A percentile compares a stretch with the other conserved stretches of the same genome.
Conservation (phyloP, 257 asterid species). For the Primulina tabacum region DNA sequence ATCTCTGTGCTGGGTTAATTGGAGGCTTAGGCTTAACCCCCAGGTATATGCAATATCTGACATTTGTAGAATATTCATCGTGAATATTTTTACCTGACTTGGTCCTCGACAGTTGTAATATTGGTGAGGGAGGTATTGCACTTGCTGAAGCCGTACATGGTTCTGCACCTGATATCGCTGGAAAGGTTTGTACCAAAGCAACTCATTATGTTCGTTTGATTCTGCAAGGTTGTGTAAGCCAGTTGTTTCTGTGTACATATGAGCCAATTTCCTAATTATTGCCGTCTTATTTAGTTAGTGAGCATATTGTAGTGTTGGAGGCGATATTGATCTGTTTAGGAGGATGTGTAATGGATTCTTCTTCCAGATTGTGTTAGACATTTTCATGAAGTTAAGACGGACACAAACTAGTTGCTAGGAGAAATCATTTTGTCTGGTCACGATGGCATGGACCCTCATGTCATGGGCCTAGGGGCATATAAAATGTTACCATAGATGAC, state of each 20-base stretch:
- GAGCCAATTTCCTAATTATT: background rate
- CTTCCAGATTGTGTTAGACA: too few species aligned
- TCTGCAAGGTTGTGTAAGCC: constrained; percentile 6
- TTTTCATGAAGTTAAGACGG: too few species aligned
- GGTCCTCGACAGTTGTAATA: constrained; percentile 57
- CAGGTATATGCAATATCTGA: constrained; percentile 45
- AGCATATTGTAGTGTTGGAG: background rate
- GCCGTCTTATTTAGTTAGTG: too few species aligned
- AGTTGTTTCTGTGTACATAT: background rate
- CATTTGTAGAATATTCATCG: constrained; percentile 4
- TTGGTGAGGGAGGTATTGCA: constrained; percentile 97
- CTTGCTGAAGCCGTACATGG: constrained; percentile 99
- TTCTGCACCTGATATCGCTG: constrained; percentile 99
- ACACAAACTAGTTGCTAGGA: background rate
- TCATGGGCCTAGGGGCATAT: background rate
- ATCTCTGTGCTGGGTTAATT: constrained; percentile 77
- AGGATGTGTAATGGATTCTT: background rate
- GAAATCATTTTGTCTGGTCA: background rate
- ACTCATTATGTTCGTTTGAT: background rate
- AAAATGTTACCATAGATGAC: background rate
- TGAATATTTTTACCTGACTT: constrained; percentile 12
- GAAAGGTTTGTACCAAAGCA: constrained; percentile 59
- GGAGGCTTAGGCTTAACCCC: constrained; percentile 98
- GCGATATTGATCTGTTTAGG: background rate
- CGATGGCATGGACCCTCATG: background rate